Evolutionary conservation across 768 basidiomycete genomes (phyloP), one percentile per base, ranked within the genome.

Genomic region (Boletus barrowsii): DNA sequence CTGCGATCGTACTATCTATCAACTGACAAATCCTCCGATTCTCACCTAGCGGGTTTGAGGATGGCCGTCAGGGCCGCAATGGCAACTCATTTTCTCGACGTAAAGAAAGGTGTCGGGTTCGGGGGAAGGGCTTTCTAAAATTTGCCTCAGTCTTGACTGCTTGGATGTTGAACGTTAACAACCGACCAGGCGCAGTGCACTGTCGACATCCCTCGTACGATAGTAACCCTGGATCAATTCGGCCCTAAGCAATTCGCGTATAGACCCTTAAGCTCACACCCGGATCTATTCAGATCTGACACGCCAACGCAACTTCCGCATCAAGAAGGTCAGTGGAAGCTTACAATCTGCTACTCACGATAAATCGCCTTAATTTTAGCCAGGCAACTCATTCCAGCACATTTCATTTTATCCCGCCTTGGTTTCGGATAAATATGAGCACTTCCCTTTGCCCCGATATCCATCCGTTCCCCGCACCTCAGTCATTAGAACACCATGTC

Each of bases 381-480:
- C 60, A 53, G 44, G 60, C 51, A 60, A 59, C 32, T 54, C 62
- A 47, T 58, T 59, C 54, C 59, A 67, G 4, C 22, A 50, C 51
- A 51, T 55, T 60, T 56, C 55, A 47, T 51, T 15, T 53, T 45
- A 15, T 53, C 35, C 53, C 47, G 39, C 49, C 35, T 47, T 33
- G 18, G 50, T 51, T 60, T 51, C 47, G 57, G 45, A 63, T 70
- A 72, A 67, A 70, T 70, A 72, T 55, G 55, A 42, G 56, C 45
- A 10, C 35, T n/a, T 47, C 48, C 60, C 39, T 33, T 35, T 44
- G 26, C 35, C 46, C 44, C 43, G 43, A 49, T 26, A 56, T 20
- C 33, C 58, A 10, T 20, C 22, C 42, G 42, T 46, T 43, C 42
- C 58, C 45, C 42, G 39, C 42, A 42, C 35, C 33, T 37, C 52